Conservation (phyloP, 495 filamentous ascomycete species). For the Aspergillus ostianus region DNA sequence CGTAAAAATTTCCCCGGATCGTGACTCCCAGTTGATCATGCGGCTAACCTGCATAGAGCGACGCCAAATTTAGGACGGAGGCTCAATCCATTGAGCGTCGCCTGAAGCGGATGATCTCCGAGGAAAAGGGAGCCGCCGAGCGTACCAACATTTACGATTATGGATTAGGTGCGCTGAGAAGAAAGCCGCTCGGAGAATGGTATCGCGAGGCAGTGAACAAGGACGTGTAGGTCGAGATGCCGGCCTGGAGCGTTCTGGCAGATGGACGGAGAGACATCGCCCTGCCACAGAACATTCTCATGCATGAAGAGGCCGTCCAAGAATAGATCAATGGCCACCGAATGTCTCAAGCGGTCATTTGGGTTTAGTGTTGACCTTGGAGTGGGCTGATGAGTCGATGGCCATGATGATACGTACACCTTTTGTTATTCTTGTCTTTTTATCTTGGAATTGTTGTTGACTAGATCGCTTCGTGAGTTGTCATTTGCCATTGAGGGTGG, state of each 20-base stretch:
- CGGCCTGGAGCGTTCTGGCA: neutral
- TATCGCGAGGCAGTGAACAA: neutral
- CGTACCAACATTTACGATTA: neutral
- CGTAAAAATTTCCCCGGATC: neutral
- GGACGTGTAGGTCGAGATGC: neutral
- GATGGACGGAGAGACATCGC: neutral
- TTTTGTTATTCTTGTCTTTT: too few species aligned
- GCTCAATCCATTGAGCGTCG: neutral
- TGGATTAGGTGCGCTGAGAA: slow-evolving; percentile 1
- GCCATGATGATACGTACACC: neutral
- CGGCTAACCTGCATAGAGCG: neutral
- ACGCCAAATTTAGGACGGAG: neutral
- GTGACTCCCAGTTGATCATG: neutral
- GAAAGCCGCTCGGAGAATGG: slow-evolving; percentile 4
- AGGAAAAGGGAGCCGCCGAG: neutral
- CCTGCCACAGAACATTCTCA: neutral
- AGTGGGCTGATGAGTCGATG: neutral
- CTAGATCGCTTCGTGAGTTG: neutral
- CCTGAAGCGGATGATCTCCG: neutral
- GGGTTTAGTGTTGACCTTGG: neutral
- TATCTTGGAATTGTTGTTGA: too few species aligned
- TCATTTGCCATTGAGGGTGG: too few species aligned
- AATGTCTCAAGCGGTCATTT: slow-evolving; percentile 1
- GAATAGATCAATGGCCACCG: slow-evolving; percentile 4
- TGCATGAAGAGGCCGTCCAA: neutral